Evolutionary conservation across 2,329 filamentous ascomycete genomes (phyloP), one percentile per base, ranked within the genome.

Genomic region (Fusarium camptoceras): DNA sequence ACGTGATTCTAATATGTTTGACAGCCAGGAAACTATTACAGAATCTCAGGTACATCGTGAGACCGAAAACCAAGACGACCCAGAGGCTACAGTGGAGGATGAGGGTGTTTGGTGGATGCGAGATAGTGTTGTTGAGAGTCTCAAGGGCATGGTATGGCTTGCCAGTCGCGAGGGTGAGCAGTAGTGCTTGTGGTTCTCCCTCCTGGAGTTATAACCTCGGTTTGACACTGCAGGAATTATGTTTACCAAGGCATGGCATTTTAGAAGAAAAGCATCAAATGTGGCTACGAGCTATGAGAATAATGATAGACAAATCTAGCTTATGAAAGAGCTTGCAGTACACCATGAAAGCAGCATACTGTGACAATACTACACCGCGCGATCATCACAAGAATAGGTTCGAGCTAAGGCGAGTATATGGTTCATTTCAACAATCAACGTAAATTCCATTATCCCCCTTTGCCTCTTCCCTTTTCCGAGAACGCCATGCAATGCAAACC

Each of bases 131-230:
- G 81, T 89, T 16, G 87, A 89, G 74, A 79, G 80, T 39, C 75
- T 89, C 47, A 88, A 87, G 77, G 86, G 87, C 0, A 83, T 80
- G 70, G 82, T 87, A 1, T 88, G 86, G 83, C 79, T 88, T 58
- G 83, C 82, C 20, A 83, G 82, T 5, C 77, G 81, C 41, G 81
- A 79, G 34, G 77, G 72, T 9, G 76, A 78, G 59, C 61, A 74
- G 44, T 76, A 75, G 65, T 46, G 65, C 42, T 41, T 27, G 37
- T 25, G 31, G 37, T 8, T 14, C 41, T 37, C 47, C 57, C 54
- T 34, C 14, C 42, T 28, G n/a, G 24, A 34, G 25, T 16, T 14
- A 22, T 34, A 25, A 25, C 12, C 39, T 42, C 28, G 18, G 27
- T 25, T 42, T 15, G 25, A 10, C n/a, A 55, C 25, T 30, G 18